Base-by-base conservation (phyloP, 2,329 filamentous ascomycete genomes). In the Monosporascus sp. region DNA sequence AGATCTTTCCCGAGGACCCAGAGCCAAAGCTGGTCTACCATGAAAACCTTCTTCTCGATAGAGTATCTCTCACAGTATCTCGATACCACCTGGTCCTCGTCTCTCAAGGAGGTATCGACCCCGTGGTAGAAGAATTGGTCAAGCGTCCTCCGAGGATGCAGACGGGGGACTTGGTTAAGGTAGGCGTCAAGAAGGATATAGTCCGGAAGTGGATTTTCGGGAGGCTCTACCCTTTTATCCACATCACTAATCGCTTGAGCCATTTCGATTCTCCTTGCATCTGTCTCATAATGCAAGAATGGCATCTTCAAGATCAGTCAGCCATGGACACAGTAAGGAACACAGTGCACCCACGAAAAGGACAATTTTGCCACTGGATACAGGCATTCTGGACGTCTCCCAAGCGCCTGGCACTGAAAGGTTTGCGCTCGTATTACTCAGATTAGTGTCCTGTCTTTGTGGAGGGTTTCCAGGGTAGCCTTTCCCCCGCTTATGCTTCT, bases 21-120 rank as follows among this genome's bases (percentile, higher is more conserved):
- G 63, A 87, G 77, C 84, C 84, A 87, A 2, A 88, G 69, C 59
- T 87, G 84, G 62, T 87, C 84, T 0, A 87, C 83, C 83, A 86
- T 86, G 63, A 84, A 84, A 3, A 86, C 77, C 55, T 84, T 84
- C 1, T 75, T 74, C 52, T 83, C 79, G 2, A 68, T 58, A 2
- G 57, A 55, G 47, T 70, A 58, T 22, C 60, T 63, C 52, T 68
- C 60, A 67, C 68, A 65, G 58, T 85, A 85, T 11, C 83, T 75
- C 61, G 81, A 85, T 1, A 87, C 82, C 1, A 87, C 83, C 63
- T 87, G 84, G 58, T 86, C 82, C 35, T 72, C 70, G 57, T 87
- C 84, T 37, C 83, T 77, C 8, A 70, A 74, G 44, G 77, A 71
- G 0, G 83, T 87, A 58, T 85, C 78, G 49, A 82, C 81, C 47